Evolutionary conservation across 2,329 filamentous ascomycete species (phyloP).

Genomic region (Aspergillus japonicus): DNA sequence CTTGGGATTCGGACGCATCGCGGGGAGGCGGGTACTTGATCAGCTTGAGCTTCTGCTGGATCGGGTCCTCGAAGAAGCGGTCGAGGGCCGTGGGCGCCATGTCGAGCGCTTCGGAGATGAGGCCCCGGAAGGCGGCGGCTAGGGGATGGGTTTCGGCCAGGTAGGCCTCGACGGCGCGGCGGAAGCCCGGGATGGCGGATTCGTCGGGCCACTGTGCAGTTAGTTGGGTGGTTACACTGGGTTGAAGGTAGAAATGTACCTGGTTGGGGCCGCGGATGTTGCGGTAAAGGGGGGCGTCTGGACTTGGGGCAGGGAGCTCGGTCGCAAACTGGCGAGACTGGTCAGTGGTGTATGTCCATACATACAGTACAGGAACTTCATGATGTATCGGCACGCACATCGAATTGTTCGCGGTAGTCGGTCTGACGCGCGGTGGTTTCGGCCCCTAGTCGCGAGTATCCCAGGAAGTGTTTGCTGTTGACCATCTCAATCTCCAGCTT

Average conservation of each 20-base stretch:
- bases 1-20: conserved; percentile 33
- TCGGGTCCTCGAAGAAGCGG: conserved; percentile 34
- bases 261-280: conserved; percentile 39
- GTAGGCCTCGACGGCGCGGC: conserved; percentile 30
- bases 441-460: conserved; percentile 36
- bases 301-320: conserved; percentile 34
- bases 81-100: conserved; percentile 30
- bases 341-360: background rate
- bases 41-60: conserved; percentile 38
- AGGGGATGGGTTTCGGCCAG: conserved; percentile 27
- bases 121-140: conserved; percentile 26
- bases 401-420: conserved; percentile 40
- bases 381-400: conserved; percentile 25
- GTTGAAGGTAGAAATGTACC: conserved; percentile 16
- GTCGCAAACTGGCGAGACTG: conserved; percentile 32
- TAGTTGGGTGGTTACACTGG: background rate
- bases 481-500: conserved; percentile 51
- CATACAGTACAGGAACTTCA: background rate
- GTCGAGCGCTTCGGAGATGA: conserved; percentile 36
- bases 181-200: conserved; percentile 31
- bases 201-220: conserved; percentile 35
- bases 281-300: conserved; percentile 35
- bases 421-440: conserved; percentile 34
- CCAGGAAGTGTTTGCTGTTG: conserved; percentile 39
- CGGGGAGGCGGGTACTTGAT: conserved; percentile 47